These are phyloP conservation scores for Xylaria bambusicola DNA, from an alignment of 495 filamentous ascomycete species.

Conservation along the genomic window DNA sequence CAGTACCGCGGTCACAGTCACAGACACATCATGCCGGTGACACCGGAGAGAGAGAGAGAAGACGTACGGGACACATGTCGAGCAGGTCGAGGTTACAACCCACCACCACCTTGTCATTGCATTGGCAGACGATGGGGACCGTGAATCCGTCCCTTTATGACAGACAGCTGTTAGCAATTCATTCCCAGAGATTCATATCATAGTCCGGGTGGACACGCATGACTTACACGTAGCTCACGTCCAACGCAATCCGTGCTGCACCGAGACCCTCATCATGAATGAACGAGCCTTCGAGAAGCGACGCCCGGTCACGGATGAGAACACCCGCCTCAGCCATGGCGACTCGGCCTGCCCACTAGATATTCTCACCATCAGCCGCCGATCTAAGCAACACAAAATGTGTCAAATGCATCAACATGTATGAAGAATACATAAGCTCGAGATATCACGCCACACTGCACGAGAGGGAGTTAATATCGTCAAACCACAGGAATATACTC, in stretches of 20 bases:
- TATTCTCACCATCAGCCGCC: conserved; percentile 2
- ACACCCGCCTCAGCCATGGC: conserved; percentile 25
- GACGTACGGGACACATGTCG: conserved; percentile 26
- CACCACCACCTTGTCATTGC: conserved; percentile 10
- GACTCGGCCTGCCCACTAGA: conserved; percentile 27
- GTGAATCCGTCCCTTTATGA: conserved; percentile 28
- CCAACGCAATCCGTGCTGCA: conserved; percentile 22
- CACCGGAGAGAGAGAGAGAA: too few species aligned
- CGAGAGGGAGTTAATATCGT: too few species aligned
- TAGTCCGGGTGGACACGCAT: background rate
- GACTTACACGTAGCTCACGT: conserved; percentile 35
- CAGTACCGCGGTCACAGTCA: too few species aligned
- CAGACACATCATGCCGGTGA: background rate
- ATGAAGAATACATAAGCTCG: too few species aligned
- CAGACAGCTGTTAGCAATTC: conserved; percentile 5
- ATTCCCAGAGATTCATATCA: too few species aligned
- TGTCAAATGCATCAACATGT: too few species aligned
- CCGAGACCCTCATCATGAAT: background rate
- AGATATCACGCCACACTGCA: too few species aligned
- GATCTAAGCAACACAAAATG: too few species aligned
- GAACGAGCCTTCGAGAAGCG: conserved; percentile 28
- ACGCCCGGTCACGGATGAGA: conserved; percentile 19
- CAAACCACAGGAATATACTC: too few species aligned
- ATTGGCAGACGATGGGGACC: conserved; percentile 31
- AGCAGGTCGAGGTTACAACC: conserved; percentile 32